phyloP scores from a whole-genome alignment of 768 basidiomycete genomes.

The Phylloporus sp. region DNA sequence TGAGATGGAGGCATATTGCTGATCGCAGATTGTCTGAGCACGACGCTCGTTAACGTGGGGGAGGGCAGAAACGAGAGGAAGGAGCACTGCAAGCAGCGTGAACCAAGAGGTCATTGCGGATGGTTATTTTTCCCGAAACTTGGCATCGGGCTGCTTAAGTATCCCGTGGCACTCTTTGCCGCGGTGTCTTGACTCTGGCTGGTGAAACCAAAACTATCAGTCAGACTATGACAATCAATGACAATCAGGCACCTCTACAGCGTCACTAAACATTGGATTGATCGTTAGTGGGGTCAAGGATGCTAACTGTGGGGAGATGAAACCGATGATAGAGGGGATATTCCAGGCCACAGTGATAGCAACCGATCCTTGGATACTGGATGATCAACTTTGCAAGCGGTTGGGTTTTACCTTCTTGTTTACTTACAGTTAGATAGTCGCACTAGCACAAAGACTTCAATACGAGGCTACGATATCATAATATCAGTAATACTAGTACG shows the following conservation, averaged over 20 bases:
- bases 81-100: constrained; percentile 11
- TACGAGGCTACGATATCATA: too few relatives aligned
- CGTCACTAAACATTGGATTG: neutral
- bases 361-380: neutral
- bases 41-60: neutral
- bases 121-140: neutral
- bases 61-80: constrained; percentile 20
- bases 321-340: neutral
- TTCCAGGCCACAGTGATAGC: neutral
- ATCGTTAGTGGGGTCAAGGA: neutral
- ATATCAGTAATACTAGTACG: too few relatives aligned
- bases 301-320: neutral
- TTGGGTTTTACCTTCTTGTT: neutral
- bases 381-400: neutral
- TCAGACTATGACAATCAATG: neutral
- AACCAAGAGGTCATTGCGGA: constrained; percentile 10
- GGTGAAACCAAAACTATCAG: neutral
- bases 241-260: neutral
- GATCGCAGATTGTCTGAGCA: constrained; percentile 32
- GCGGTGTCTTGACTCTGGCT: neutral
- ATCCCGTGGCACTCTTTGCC: neutral
- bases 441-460: neutral
- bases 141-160: constrained; percentile 9
- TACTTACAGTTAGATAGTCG: neutral
- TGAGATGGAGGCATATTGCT: constrained; percentile 51